Evolutionary conservation across 371 early-diverging fungal genomes (phyloP), one percentile per base, ranked within the genome.

Genomic region (Massospora cicadina): DNA sequence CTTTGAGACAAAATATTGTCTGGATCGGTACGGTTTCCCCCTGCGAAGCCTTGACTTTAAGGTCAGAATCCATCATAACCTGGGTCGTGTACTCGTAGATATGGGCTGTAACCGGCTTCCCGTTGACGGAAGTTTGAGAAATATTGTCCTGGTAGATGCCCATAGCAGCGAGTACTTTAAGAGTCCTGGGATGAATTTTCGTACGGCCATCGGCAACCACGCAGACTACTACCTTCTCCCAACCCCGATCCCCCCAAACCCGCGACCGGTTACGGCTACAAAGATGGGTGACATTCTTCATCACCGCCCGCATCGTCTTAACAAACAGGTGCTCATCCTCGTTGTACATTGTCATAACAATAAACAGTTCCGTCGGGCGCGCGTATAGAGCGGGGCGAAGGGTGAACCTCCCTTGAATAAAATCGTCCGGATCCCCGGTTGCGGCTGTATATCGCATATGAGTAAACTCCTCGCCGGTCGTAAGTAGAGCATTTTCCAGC

Each of bases 201-300:
- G 77, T 76, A 29, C 87, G 78, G n/a, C 91, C 91, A 70, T 91
- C 91, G 0, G 91, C 79, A 0, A 91, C 87, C 60, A 91, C 76
- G 67, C 87, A 88, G 0, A 91, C 86, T 2, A 89, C 87, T 7
- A 89, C 78, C 68, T 89, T 88, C 66, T 87, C 79, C 91, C 91
- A 91, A 0, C 85, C 84, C 21, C 85, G 81, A 0, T 79, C 72
- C 7, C 82, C 86, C 89, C 89, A 88, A 24, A 76, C 72, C n/a
- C 69, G 67, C 0, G 81, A 79, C 24, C 79, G 71, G 54, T 74
- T 72, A 59, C 84, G 80, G 0, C 76, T 74, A 66, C 88, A 89
- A 24, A 91, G 71, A 67, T 87, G 80, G 0, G 81, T 77, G 65
- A 89, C 83, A 69, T 91, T 91, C 64, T 84, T 87, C 77, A 84